Base-by-base conservation (phyloP, 805 yeast species). In the Yamadazyma kitorensis region DNA sequence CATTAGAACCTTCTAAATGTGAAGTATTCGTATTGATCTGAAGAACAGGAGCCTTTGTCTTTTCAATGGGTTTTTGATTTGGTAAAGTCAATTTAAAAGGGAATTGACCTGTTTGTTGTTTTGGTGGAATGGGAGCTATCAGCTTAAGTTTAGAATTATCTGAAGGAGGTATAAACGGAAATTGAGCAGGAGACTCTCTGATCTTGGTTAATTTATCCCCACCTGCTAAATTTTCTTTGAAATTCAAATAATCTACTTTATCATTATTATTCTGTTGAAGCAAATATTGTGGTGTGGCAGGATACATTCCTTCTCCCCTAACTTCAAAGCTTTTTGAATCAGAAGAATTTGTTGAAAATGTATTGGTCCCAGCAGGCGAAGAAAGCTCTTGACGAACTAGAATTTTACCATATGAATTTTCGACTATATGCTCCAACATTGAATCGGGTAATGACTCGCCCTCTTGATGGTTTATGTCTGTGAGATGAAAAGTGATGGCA, bases 221-320 rank as follows among this genome's bases (percentile, higher is more conserved):
- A 10, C 36, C 12, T 21, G 26, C 16, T 13, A 28, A 19, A 29
- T 25, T 37, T 10, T 73, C 78, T 46, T 80, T 80, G 53, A 78
- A 76, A 45, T 71, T 79, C 55, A 76, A 48, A 45, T 80, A 80
- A 52, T 80, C 86, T 2, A 62, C 55, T 19, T 57, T 58, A 11
- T 57, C 54, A 14, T 67, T 74, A 3, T 56, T 45, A 6, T 58
- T 58, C 11, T 28, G 32, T 34, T 73, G 78, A 20, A 80, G 62
- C 36, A 80, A 56, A 46, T 82, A 76, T 43, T 80, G 81, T 1
- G 93, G 93, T 0, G 91, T 83, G 10, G 76, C 72, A 14, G 81
- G 86, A 46, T 76, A 79, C 18, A 60, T 48, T 12, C 49, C 57
- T 9, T 68, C 71, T 39, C 64, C 59, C 21, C 47, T 65, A 17